A percentile compares a stretch with the other conserved stretches of the same genome.
These are phyloP conservation scores for Globisporangium echinulatum DNA, from an alignment of 352 stramenopile genomes.

Conservation along the genomic window DNA sequence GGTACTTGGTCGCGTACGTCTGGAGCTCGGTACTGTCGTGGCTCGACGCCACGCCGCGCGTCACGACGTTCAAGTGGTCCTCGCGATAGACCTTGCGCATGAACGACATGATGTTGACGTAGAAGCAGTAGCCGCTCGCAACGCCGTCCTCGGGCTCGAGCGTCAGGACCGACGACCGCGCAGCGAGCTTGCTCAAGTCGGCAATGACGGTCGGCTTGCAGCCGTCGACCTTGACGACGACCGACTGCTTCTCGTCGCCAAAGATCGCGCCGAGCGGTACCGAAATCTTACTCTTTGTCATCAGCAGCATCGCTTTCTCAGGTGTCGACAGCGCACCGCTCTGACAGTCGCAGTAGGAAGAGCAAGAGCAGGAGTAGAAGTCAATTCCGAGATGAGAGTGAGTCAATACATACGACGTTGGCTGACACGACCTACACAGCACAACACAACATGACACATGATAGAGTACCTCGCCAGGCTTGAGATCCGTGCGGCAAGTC, in stretches of 20 bases:
- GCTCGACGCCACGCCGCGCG: slow-evolving; percentile 35
- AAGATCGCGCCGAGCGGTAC: slow-evolving; percentile 78
- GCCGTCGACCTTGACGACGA: slow-evolving; percentile 81
- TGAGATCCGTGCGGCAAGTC: slow-evolving; percentile 50
- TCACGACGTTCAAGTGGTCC: slow-evolving; percentile 73
- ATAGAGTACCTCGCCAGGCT: slow-evolving; percentile 34
- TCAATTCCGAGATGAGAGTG: neutral
- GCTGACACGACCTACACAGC: neutral
- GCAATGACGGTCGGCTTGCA: slow-evolving; percentile 81
- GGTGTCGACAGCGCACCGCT: slow-evolving; percentile 29
- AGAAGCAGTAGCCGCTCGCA: slow-evolving; percentile 73
- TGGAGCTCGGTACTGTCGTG: slow-evolving; percentile 45
- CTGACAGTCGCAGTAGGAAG: slow-evolving; percentile 12
- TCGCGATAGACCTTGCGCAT: slow-evolving; percentile 87
- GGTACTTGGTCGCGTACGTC: slow-evolving; percentile 84
- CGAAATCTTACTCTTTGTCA: slow-evolving; percentile 77
- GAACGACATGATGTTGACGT: slow-evolving; percentile 74
- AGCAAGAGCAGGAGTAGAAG: neutral
- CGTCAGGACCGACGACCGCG: slow-evolving; percentile 61
- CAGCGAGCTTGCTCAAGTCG: slow-evolving; percentile 51
- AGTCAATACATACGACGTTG: neutral
- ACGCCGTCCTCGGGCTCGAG: slow-evolving; percentile 57
- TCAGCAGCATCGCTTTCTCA: slow-evolving; percentile 38
- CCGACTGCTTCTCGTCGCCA: slow-evolving; percentile 65
- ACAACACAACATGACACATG: neutral